Conservation (phyloP, 495 filamentous ascomycete genomes). For the Durotheca rogersii region DNA sequence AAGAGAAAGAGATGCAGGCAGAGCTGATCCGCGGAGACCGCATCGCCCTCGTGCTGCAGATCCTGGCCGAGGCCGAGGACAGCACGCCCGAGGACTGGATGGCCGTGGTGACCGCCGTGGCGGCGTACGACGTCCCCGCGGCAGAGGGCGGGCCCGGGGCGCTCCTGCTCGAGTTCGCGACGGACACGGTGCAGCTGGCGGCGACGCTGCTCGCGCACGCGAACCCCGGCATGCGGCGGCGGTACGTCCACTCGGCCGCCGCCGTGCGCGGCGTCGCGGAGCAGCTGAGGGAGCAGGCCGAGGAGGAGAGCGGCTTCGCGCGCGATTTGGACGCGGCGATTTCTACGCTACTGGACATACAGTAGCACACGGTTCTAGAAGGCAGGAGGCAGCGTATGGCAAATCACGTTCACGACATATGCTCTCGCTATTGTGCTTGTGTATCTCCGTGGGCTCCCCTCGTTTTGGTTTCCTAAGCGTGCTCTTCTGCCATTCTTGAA, state of each 20-base stretch:
- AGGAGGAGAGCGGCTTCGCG: conserved; percentile 18
- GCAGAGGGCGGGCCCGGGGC: conserved; percentile 3
- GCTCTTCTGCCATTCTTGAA: too few relatives aligned
- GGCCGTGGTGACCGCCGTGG: conserved; percentile 41
- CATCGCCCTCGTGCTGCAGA: conserved; percentile 53
- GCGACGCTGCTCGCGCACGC: conserved; percentile 49
- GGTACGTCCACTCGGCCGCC: conserved; percentile 45
- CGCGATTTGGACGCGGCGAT: conserved; percentile 33
- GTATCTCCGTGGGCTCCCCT: too few relatives aligned
- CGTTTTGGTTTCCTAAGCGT: too few relatives aligned
- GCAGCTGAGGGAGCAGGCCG: conserved; percentile 33
- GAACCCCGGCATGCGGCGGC: conserved; percentile 43
- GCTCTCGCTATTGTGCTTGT: too few relatives aligned
- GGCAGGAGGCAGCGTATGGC: too few relatives aligned
- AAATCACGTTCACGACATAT: too few relatives aligned
- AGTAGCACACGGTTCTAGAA: background rate
- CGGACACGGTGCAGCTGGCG: conserved; percentile 53
- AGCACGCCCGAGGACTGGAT: conserved; percentile 52
- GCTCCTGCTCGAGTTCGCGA: conserved; percentile 46
- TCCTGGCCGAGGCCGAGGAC: conserved; percentile 45
- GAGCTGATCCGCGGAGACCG: conserved; percentile 50
- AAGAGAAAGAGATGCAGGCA: too few relatives aligned
- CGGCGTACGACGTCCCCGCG: conserved; percentile 38
- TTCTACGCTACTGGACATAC: conserved; percentile 22
- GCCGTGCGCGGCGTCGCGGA: conserved; percentile 44